Evolutionary conservation across 331 rosid species (phyloP).

Genomic region (Acacia pycnantha): DNA sequence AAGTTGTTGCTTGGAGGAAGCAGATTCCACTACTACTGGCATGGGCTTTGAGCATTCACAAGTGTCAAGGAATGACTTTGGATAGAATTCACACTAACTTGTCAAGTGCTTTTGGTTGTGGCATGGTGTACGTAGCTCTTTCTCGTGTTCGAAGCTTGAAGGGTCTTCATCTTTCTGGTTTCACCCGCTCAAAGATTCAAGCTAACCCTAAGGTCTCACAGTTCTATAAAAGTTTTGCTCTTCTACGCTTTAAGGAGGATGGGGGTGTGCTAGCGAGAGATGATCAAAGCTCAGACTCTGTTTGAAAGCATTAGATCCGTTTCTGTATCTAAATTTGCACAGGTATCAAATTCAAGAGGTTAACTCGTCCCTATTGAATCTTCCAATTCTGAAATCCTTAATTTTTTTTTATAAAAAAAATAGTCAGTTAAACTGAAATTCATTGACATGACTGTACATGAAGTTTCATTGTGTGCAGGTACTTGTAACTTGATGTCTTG

Average conservation of each 20-base stretch:
- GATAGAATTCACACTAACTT: conserved; percentile 41
- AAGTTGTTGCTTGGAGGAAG: conserved; percentile 40
- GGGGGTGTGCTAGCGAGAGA: neutral
- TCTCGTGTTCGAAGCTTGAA: conserved; percentile 52
- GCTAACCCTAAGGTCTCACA: conserved; percentile 44
- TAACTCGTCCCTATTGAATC: neutral
- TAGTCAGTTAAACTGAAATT: neutral
- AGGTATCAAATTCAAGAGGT: neutral
- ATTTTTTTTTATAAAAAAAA: neutral
- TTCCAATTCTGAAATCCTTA: neutral
- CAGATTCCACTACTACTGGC: conserved; percentile 56
- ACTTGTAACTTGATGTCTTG: neutral
- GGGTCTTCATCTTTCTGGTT: conserved; percentile 51
- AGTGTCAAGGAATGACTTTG: conserved; percentile 69
- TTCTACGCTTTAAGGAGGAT: conserved; percentile 7
- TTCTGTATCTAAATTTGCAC: neutral
- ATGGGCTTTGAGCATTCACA: conserved; percentile 61
- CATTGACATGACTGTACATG: neutral
- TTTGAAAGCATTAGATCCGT: neutral
- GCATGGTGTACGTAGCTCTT: conserved; percentile 52
- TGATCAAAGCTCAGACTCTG: neutral
- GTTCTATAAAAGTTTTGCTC: conserved; percentile 36
- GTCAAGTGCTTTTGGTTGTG: conserved; percentile 40
- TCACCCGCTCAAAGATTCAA: conserved; percentile 35
- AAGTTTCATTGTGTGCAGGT: neutral